Base-by-base conservation (phyloP, 1,139 yeast species). In the Suhomyces wounanorum region DNA sequence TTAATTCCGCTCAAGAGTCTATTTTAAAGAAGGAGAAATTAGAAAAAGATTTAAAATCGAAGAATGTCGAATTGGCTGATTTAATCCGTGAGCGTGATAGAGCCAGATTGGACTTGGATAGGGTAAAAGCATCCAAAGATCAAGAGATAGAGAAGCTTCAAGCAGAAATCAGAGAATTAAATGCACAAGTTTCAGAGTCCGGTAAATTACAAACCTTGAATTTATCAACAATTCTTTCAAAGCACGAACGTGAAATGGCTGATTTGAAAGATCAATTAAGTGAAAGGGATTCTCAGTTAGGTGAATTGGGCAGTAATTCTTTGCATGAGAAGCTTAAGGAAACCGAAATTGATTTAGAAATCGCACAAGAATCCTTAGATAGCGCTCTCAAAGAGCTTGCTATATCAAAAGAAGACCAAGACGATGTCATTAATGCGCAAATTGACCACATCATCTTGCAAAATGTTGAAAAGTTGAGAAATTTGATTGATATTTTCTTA, bases 1-100 rank as follows among this genome's bases (percentile, higher is more conserved):
- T 95, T 8, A 87, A 92, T 28, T 87, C 96, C 54, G 97, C 97
- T 8, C 96, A 90, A 65, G 97, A 91, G 67, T 89, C 96, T 0
- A 84, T 91, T 55, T 87, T 87, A 59, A 87, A 85, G 68, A 85
- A 92, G 58, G 97, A 91, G 63, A 84, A 83, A 63, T 73, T 89
- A 40, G 97, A 91, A 67, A 84, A 88, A 55, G 97, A 90, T 55
- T 73, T 90, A 67, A 89, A 89, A 66, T 81, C 94, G 14, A 91
- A 91, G 70, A 91, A 89, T 64, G 78, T 90, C 48, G 97, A 91
- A 66, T 77, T 91, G 58, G 96, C 96, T 1, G 96, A 90, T 62
- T 78, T 91, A 61, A 90, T 90, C 53, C 81, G 96, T 55, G 97
- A 91, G 65, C 83, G 97, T 55, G 97, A 91, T 63, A 79, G 96